A percentile compares a stretch with the other conserved stretches of the same genome.
phyloP scores from a whole-genome alignment of 2,329 filamentous ascomycete genomes.

The Paecilomyces sp. region DNA sequence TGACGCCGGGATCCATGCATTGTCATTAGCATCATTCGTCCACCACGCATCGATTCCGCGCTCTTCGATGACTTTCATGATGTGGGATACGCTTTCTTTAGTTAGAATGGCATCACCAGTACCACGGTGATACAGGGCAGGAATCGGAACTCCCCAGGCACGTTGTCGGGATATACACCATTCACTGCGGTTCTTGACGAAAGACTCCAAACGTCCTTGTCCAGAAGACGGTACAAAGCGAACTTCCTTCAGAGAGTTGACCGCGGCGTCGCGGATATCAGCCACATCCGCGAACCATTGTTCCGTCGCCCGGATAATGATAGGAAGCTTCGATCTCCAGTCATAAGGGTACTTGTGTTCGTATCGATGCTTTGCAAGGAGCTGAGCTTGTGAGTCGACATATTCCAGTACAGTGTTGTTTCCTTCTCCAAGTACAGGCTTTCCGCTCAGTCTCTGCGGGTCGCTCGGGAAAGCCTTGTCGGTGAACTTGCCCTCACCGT shows the following conservation, averaged over 20 bases:
- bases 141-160: slow-evolving; percentile 94
- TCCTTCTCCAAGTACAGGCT: slow-evolving; percentile 65
- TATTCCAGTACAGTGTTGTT: slow-evolving; percentile 63
- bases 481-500: slow-evolving; percentile 75
- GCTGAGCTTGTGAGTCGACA: slow-evolving; percentile 50
- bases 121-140: slow-evolving; percentile 68
- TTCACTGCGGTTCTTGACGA: slow-evolving; percentile 79
- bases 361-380: slow-evolving; percentile 65
- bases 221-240: slow-evolving; percentile 72
- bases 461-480: slow-evolving; percentile 66
- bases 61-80: slow-evolving; percentile 68
- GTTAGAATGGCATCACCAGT: slow-evolving; percentile 71
- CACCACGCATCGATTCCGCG: slow-evolving; percentile 92
- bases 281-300: slow-evolving; percentile 97
- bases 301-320: slow-evolving; percentile 84
- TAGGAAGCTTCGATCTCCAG: slow-evolving; percentile 89
- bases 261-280: slow-evolving; percentile 67
- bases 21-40: slow-evolving; percentile 69
- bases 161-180: slow-evolving; percentile 98
- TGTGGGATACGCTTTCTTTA: slow-evolving; percentile 71
- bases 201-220: slow-evolving; percentile 69
- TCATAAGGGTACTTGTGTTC: slow-evolving; percentile 96
- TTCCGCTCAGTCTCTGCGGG: slow-evolving; percentile 60
- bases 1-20: slow-evolving; percentile 65
- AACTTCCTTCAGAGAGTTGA: slow-evolving; percentile 63